Evolutionary conservation across 345 rosid genomes (phyloP).

Genomic region (Iberis pinnata): DNA sequence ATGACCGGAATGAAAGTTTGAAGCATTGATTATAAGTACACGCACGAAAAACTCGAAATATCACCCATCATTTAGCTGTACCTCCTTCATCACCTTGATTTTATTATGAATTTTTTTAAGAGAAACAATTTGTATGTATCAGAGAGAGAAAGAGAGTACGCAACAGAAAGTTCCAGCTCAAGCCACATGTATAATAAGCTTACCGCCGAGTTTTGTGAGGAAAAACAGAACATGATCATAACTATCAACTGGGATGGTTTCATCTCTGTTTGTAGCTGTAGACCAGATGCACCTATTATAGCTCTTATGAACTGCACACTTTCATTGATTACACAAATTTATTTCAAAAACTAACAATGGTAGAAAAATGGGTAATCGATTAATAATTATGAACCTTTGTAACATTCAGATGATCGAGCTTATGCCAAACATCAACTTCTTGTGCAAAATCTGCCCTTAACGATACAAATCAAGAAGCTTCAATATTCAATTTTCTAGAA

Average conservation of each 20-base stretch:
- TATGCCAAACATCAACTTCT: slow-evolving; percentile 99
- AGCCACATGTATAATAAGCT: slow-evolving; percentile 34
- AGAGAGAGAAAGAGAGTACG: slow-evolving; percentile 10
- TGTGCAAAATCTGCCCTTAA: slow-evolving; percentile 76
- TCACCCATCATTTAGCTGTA: slow-evolving; percentile 70
- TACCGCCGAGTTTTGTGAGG: slow-evolving; percentile 85
- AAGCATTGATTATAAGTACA: slow-evolving; percentile 47
- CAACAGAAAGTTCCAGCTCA: too few species aligned
- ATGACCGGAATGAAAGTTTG: too few species aligned
- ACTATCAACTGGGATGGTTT: slow-evolving; percentile 71
- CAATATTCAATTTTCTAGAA: slow-evolving; percentile 39
- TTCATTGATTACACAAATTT: not conserved
- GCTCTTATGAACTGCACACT: slow-evolving; percentile 83
- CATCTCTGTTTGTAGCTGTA: slow-evolving; percentile 71
- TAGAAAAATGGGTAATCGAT: not conserved
- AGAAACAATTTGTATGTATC: not conserved
- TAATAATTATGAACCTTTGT: slow-evolving; percentile 93
- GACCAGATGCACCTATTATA: slow-evolving; percentile 85
- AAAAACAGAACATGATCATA: slow-evolving; percentile 71
- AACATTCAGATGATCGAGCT: slow-evolving; percentile 94
- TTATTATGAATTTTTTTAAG: slow-evolving; percentile 43
- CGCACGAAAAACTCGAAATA: slow-evolving; percentile 84
- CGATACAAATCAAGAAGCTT: slow-evolving; percentile 83
- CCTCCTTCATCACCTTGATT: slow-evolving; percentile 53
- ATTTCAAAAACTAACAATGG: not conserved